Evolutionary conservation across 805 yeast species (phyloP).

Genomic region (Saccharomycopsis sp.): DNA sequence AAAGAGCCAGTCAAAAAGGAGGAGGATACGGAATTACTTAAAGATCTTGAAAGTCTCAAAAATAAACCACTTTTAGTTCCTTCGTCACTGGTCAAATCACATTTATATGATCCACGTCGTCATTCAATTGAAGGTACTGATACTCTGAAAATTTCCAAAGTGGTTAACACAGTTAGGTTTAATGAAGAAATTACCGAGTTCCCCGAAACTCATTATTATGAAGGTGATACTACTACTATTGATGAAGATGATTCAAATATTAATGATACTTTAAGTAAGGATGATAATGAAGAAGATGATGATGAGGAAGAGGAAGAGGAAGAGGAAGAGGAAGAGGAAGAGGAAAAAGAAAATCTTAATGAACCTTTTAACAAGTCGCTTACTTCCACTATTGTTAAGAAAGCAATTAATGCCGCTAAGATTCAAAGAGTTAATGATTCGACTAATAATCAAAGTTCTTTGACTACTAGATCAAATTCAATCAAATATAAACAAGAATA

Average conservation of each 20-base stretch:
- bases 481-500: not conserved
- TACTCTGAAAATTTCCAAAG: not conserved
- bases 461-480: too few species aligned
- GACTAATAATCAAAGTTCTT: too few species aligned
- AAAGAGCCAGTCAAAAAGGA: too few species aligned
- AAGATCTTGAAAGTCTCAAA: too few species aligned
- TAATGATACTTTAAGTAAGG: not conserved
- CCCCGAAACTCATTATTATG: too few species aligned
- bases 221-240: slow-evolving; percentile 3
- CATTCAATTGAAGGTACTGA: not conserved
- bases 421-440: not conserved
- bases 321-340: slow-evolving; percentile 1
- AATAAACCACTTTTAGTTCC: not conserved
- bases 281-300: slow-evolving; percentile 1
- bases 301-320: not conserved
- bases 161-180: slow-evolving; percentile 12
- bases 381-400: not conserved
- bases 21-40: too few species aligned
- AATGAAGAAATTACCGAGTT: slow-evolving; percentile 17
- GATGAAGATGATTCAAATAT: slow-evolving; percentile 1
- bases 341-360: not conserved
- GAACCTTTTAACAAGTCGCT: not conserved
- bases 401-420: not conserved
- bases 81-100: slow-evolving; percentile 7
- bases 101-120: not conserved